phyloP scores from a whole-genome alignment of 2,329 filamentous ascomycete species.

The Phyllachora maydis region DNA sequence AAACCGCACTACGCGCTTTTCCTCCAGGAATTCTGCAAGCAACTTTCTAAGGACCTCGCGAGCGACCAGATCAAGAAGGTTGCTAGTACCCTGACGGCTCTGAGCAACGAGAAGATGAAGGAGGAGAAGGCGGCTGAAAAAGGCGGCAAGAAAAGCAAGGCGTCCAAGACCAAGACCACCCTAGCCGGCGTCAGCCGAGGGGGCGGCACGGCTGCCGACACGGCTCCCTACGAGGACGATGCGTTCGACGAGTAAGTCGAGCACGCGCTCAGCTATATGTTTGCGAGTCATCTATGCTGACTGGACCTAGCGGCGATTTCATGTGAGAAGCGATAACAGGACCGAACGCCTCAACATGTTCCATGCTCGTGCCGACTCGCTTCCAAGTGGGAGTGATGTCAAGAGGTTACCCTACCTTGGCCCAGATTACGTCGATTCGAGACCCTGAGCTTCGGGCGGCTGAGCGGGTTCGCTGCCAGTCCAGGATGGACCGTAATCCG shows the following conservation, averaged over 20 bases:
- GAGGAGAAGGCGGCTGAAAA: conserved; percentile 93
- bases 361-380: too few species aligned
- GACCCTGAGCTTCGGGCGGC: too few species aligned
- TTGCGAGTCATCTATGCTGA: neutral
- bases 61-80: conserved; percentile 97
- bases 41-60: conserved; percentile 67
- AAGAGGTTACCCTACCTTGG: too few species aligned
- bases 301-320: conserved; percentile 38
- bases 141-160: conserved; percentile 91
- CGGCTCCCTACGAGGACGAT: conserved; percentile 55
- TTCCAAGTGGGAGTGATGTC: too few species aligned
- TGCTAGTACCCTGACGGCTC: conserved; percentile 64
- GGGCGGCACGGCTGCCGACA: conserved; percentile 34
- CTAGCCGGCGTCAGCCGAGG: conserved; percentile 43
- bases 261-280: neutral
- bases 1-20: conserved; percentile 84
- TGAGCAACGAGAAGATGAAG: conserved; percentile 96
- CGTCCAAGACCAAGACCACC: conserved; percentile 81
- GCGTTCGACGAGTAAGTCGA: conserved; percentile 45
- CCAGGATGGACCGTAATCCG: too few species aligned
- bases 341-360: too few species aligned
- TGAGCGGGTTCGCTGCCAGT: too few species aligned
- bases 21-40: conserved; percentile 77
- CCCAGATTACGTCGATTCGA: too few species aligned
- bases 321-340: too few species aligned